phyloP scores from a whole-genome alignment of 2,329 filamentous ascomycete species.

The Beauveria sp. region DNA sequence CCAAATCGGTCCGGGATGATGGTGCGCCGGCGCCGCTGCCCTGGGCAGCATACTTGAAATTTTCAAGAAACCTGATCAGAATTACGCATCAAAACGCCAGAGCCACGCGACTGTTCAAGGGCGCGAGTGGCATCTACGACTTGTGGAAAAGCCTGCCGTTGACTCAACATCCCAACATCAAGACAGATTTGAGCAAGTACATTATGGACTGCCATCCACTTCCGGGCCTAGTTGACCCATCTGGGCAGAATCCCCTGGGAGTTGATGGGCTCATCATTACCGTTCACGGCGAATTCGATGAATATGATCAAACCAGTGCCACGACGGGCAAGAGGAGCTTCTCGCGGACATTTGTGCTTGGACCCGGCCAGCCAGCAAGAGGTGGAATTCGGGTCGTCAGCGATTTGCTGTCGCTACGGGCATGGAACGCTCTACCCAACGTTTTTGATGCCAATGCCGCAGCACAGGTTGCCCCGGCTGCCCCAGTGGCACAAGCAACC shows the following conservation, averaged over 20 bases:
- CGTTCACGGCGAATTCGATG: slow-evolving; percentile 79
- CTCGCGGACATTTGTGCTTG: slow-evolving; percentile 71
- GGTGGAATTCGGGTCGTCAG: slow-evolving; percentile 67
- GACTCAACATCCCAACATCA: slow-evolving; percentile 68
- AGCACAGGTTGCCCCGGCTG: slow-evolving; percentile 17
- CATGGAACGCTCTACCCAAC: slow-evolving; percentile 47
- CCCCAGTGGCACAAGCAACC: background rate
- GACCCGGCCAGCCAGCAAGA: slow-evolving; percentile 59
- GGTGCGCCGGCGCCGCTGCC: slow-evolving; percentile 38
- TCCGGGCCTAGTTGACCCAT: slow-evolving; percentile 62
- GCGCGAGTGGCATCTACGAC: slow-evolving; percentile 56
- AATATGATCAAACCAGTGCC: slow-evolving; percentile 51
- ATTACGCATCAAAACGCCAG: slow-evolving; percentile 54
- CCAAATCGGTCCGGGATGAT: slow-evolving; percentile 42
- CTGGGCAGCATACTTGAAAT: slow-evolving; percentile 70
- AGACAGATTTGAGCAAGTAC: slow-evolving; percentile 61
- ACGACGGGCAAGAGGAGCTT: slow-evolving; percentile 66
- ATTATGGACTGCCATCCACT: slow-evolving; percentile 75
- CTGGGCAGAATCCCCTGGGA: slow-evolving; percentile 52
- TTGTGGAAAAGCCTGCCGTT: slow-evolving; percentile 63
- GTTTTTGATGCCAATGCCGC: slow-evolving; percentile 27
- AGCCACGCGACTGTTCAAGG: slow-evolving; percentile 58
- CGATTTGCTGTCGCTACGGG: slow-evolving; percentile 68
- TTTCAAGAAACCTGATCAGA: slow-evolving; percentile 69
- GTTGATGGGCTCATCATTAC: slow-evolving; percentile 72